These are phyloP conservation scores for Candida methanosorbosa DNA, from an alignment of 805 yeast species.

Conservation along the genomic window DNA sequence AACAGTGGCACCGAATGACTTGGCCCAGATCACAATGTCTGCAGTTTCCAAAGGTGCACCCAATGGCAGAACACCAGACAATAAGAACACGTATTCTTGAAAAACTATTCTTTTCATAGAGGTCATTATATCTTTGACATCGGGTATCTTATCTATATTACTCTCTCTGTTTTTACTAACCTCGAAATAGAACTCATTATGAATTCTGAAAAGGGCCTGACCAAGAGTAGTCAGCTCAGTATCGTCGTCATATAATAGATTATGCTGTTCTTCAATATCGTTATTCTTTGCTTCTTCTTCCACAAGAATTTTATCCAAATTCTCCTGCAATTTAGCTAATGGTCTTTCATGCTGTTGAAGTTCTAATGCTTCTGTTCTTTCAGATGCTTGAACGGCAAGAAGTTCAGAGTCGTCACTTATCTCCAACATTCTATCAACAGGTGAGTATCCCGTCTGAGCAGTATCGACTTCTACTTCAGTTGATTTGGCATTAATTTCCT, in stretches of 20 bases:
- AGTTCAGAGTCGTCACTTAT: slow-evolving; percentile 38
- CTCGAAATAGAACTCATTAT: slow-evolving; percentile 52
- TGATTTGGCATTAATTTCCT: slow-evolving; percentile 19
- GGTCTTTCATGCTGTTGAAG: slow-evolving; percentile 80
- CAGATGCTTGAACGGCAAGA: slow-evolving; percentile 47
- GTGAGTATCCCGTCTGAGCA: slow-evolving; percentile 25
- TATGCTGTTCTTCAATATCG: slow-evolving; percentile 23
- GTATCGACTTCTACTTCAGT: slow-evolving; percentile 11
- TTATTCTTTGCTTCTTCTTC: slow-evolving; percentile 21
- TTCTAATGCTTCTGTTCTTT: slow-evolving; percentile 63
- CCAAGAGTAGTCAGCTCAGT: slow-evolving; percentile 61
- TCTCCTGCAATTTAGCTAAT: slow-evolving; percentile 71
- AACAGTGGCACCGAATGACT: slow-evolving; percentile 84
- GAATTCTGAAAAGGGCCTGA: slow-evolving; percentile 54
- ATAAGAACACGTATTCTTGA: slow-evolving; percentile 58
- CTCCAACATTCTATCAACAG: slow-evolving; percentile 41
- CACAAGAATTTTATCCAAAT: slow-evolving; percentile 44
- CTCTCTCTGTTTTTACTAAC: slow-evolving; percentile 24
- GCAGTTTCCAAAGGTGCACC: slow-evolving; percentile 65
- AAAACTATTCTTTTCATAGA: slow-evolving; percentile 63
- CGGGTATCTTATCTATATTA: slow-evolving; percentile 33
- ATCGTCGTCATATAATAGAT: slow-evolving; percentile 71
- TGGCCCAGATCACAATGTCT: slow-evolving; percentile 88
- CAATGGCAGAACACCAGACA: slow-evolving; percentile 88
- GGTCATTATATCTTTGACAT: slow-evolving; percentile 65